Evolutionary conservation across 192 early-diverging fungal genomes (phyloP), one percentile per base, ranked within the genome.

Genomic region (Coemansia umbellata): DNA sequence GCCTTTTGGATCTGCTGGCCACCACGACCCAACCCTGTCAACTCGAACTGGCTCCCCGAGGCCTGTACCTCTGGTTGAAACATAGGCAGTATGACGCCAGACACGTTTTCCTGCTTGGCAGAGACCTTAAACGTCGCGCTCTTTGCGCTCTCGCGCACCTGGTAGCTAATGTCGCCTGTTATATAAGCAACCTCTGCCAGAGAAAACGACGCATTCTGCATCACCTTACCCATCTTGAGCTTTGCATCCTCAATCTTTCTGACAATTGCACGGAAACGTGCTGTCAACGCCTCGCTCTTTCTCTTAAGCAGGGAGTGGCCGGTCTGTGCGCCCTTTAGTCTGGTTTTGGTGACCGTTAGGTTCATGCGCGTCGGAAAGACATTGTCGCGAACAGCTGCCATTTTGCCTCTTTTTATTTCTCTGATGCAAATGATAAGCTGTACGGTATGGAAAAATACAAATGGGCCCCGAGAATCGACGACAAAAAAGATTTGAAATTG

Each of bases 211-310:
- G 97, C 97, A 47, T 84, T 84, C 65, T 99, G 96, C 91, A 99
- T 91, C 36, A 99, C 87, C 68, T 91, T 93, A 47, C 95, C 95
- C 97, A 99, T 99, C 79, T 96, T 94, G 36, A 87, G 78, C 62
- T 99, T 99, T 37, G 94, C 95, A 74, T 98, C 93, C 67, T 97
- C 90, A 79, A 99, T 98, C 71, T 98, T 98, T 72, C 87, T 86
- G 19, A 92, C 81, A 55, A 99, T 97, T 30, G 86, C 82, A 39
- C 97, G 78, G 78, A 99, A 99, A 19, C 97, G 85, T 35, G 91
- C 85, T 4, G 95, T 94, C 23, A 99, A 77, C 0, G 97, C 97
- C 68, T 99, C 97, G 55, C 88, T 89, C 76, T 99, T 99, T 53
- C 97, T 82, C 79, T 99, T 99, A 37, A 99, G 78, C 42, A 99